Evolutionary conservation across 78 protist genomes (phyloP).

Genomic region (Planoprotostelium fungivorum): DNA sequence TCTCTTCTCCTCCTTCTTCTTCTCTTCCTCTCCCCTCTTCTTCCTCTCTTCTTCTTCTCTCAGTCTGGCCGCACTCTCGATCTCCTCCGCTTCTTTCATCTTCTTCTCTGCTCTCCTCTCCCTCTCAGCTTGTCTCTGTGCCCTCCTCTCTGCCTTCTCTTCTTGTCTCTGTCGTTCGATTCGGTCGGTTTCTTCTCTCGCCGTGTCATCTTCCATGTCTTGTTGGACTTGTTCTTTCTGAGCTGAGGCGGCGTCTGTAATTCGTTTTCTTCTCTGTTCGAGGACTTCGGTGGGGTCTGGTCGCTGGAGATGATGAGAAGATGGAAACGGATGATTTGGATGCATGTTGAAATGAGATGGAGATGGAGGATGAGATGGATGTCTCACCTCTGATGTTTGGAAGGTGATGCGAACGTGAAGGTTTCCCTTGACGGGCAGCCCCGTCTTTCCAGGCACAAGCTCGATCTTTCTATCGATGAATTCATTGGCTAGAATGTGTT

Average conservation of each 20-base stretch:
- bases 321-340: not conserved
- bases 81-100: not conserved
- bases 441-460: not conserved
- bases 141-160: not conserved
- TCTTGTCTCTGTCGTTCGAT: not conserved
- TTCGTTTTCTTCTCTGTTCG: not conserved
- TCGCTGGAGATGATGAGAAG: not conserved
- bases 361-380: not conserved
- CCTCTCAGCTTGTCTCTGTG: not conserved
- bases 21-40: not conserved
- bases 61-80: not conserved
- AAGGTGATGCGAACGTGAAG: not conserved
- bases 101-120: not conserved
- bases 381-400: not conserved
- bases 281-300: no score
- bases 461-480: not conserved
- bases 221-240: not conserved
- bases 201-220: not conserved
- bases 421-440: not conserved
- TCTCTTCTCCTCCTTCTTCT: slow-evolving; percentile 1
- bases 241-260: not conserved
- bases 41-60: not conserved
- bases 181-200: not conserved
- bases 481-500: not conserved
- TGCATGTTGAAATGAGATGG: not conserved